These are phyloP conservation scores for Pichia sp. DNA, from an alignment of 1,139 yeast genomes.

Conservation along the genomic window DNA sequence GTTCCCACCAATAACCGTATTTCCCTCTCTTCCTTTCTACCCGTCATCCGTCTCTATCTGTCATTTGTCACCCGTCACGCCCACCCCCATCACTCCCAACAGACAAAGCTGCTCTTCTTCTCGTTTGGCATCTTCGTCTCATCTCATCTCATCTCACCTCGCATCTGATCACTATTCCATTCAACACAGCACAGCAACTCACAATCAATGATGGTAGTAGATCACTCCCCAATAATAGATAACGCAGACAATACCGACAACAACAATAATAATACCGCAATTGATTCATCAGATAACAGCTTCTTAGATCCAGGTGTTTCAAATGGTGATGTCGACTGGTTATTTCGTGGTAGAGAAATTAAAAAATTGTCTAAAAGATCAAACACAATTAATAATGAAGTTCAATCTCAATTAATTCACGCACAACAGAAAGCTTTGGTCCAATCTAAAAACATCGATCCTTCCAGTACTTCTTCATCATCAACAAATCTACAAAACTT, in stretches of 20 bases:
- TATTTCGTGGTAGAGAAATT: constrained; percentile 60
- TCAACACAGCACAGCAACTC: no score
- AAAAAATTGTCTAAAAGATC: constrained; percentile 51
- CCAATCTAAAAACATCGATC: constrained; percentile 15
- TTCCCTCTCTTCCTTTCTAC: no score
- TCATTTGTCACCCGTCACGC: no score
- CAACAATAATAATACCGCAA: background rate
- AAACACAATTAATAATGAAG: constrained; percentile 30
- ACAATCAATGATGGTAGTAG: background rate
- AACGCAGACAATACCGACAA: background rate
- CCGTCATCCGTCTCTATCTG: no score
- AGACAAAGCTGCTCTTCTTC: no score
- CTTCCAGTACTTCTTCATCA: background rate
- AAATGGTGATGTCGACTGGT: constrained; percentile 76
- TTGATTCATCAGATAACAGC: constrained; percentile 2
- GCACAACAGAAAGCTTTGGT: constrained; percentile 27
- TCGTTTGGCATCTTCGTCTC: no score
- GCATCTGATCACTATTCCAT: no score
- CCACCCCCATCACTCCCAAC: no score
- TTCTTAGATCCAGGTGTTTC: constrained; percentile 49
- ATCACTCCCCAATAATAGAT: no score
- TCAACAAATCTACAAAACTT: background rate
- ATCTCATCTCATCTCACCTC: no score
- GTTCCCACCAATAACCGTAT: no score
- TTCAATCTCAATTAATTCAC: constrained; percentile 29